These are phyloP conservation scores for Metarhizium guizhouense DNA, from an alignment of 2,329 filamentous ascomycete genomes.

Conservation along the genomic window DNA sequence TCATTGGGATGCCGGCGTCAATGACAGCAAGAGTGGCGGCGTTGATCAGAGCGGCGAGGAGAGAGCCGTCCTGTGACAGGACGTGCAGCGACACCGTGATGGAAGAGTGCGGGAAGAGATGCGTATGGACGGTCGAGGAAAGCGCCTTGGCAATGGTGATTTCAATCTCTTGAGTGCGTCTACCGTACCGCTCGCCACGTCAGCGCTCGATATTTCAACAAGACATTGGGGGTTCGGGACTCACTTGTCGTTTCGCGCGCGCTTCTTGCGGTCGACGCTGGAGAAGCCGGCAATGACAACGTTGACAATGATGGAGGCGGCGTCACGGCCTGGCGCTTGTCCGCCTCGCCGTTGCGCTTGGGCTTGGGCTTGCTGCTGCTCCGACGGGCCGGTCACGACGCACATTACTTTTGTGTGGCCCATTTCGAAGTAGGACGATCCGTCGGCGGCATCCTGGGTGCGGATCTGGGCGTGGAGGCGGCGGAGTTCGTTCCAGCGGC, in stretches of 20 bases:
- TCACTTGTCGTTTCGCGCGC: constrained; percentile 69
- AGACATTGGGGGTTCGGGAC: constrained; percentile 13
- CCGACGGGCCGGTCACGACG: constrained; percentile 76
- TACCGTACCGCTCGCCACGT: constrained; percentile 23
- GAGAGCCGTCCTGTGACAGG: constrained; percentile 79
- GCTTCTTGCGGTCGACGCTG: constrained; percentile 73
- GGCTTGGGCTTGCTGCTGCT: constrained; percentile 54
- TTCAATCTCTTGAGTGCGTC: constrained; percentile 72
- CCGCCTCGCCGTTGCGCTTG: constrained; percentile 22
- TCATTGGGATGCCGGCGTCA: constrained; percentile 93
- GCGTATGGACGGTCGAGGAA: constrained; percentile 67
- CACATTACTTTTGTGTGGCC: constrained; percentile 97
- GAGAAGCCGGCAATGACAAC: constrained; percentile 84
- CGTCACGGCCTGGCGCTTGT: constrained; percentile 36
- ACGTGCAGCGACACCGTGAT: constrained; percentile 81
- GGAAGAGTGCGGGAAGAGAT: constrained; percentile 80
- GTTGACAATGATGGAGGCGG: constrained; percentile 62
- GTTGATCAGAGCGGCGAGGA: constrained; percentile 85
- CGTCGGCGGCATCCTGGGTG: constrained; percentile 86
- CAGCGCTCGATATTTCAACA: neutral
- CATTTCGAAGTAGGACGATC: constrained; percentile 90
- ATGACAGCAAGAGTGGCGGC: constrained; percentile 85
- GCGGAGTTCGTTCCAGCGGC: constrained; percentile 95
- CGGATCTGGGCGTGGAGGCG: constrained; percentile 81
- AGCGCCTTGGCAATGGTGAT: constrained; percentile 72